A percentile compares a stretch with the other conserved stretches of the same genome.
These are phyloP conservation scores for Cordyceps pruinosa DNA, from an alignment of 2,329 filamentous ascomycete species.

Conservation along the genomic window DNA sequence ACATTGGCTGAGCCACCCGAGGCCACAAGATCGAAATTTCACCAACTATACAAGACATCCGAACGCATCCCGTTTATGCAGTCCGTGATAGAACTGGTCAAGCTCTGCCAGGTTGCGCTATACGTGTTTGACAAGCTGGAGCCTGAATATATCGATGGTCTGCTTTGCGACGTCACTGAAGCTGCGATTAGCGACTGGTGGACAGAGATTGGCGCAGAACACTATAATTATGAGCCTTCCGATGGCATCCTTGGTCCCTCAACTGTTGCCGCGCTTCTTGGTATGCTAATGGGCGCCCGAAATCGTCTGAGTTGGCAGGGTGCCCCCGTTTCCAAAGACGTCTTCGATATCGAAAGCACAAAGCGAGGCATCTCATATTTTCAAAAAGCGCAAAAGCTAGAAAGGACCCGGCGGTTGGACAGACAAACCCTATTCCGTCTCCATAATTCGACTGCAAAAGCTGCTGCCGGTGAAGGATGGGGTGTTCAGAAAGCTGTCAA, in stretches of 20 bases:
- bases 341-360: slow-evolving; percentile 76
- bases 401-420: slow-evolving; percentile 72
- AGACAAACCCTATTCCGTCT: slow-evolving; percentile 74
- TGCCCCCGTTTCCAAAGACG: slow-evolving; percentile 80
- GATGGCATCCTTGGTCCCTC: slow-evolving; percentile 91
- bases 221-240: slow-evolving; percentile 86
- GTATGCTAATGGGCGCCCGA: slow-evolving; percentile 80
- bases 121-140: slow-evolving; percentile 82
- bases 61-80: slow-evolving; percentile 72
- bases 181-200: slow-evolving; percentile 90
- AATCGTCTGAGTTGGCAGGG: slow-evolving; percentile 82
- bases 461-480: slow-evolving; percentile 83
- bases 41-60: slow-evolving; percentile 81
- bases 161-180: slow-evolving; percentile 91
- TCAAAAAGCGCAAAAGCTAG: slow-evolving; percentile 80
- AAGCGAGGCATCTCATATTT: slow-evolving; percentile 83
- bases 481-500: slow-evolving; percentile 91
- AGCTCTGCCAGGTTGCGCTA: slow-evolving; percentile 82
- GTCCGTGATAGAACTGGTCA: slow-evolving; percentile 81
- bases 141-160: slow-evolving; percentile 82
- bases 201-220: slow-evolving; percentile 84
- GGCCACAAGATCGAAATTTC: slow-evolving; percentile 84
- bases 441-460: slow-evolving; percentile 80
- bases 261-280: slow-evolving; percentile 80
- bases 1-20: slow-evolving; percentile 70